Percentiles rank a stretch among this genome's conserved stretches.
Conservation (phyloP, 73 alveolate species). For the Urostyla sp. region DNA sequence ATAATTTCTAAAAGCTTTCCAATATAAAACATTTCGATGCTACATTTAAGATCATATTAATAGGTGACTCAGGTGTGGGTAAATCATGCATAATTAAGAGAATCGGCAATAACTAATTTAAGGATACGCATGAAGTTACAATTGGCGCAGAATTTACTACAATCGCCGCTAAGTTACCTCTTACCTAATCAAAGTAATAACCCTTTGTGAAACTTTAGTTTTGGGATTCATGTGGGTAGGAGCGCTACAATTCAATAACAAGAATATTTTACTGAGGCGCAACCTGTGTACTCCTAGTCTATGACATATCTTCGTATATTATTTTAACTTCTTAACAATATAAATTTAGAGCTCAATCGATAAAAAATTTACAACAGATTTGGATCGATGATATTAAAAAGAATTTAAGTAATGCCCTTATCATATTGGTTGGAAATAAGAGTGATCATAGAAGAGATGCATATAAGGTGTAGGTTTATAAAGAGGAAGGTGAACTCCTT, state of each 20-base stretch:
- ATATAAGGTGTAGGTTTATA: neutral
- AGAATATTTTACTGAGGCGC: conserved; percentile 27
- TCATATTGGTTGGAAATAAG: conserved; percentile 31
- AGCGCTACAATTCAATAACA: conserved; percentile 22
- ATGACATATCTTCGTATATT: conserved; percentile 12
- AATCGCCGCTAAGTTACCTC: conserved; percentile 22
- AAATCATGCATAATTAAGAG: conserved; percentile 31
- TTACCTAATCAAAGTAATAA: too few relatives aligned
- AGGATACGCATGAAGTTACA: conserved; percentile 29
- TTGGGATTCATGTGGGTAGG: conserved; percentile 50
- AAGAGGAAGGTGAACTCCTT: conserved; percentile 13
- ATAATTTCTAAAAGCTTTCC: neutral
- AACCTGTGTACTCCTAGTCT: conserved; percentile 8
- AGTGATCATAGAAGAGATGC: neutral
- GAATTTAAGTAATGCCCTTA: conserved; percentile 3
- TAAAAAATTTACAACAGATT: neutral
- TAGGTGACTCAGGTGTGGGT: conserved; percentile 42
- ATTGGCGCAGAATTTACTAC: conserved; percentile 44
- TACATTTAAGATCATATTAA: conserved; percentile 8
- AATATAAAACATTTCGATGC: conserved; percentile 30
- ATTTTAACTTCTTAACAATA: neutral
- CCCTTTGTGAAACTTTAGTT: conserved; percentile 11
- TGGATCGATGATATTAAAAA: conserved; percentile 14
- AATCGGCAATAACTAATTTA: conserved; percentile 18
- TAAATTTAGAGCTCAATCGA: neutral